A percentile compares a stretch with the other conserved stretches of the same genome.
phyloP scores from a whole-genome alignment of 176 grass and related monocot genomes.

The Aegilops speltoides region DNA sequence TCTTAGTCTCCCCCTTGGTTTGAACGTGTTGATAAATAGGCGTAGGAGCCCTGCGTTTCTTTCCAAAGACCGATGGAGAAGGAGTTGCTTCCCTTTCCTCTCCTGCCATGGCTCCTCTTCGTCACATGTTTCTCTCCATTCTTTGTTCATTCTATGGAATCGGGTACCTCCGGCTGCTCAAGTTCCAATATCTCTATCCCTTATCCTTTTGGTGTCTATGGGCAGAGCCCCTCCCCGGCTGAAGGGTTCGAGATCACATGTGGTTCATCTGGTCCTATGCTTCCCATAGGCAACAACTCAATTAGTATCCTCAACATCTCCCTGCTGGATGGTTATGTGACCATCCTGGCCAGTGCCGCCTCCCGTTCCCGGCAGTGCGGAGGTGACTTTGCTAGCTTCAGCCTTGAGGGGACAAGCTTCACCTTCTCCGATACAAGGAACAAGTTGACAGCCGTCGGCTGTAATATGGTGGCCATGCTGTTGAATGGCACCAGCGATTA shows the following conservation, averaged over 20 bases:
- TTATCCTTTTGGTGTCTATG: background rate
- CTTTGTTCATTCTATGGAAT: background rate
- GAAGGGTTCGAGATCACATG: background rate
- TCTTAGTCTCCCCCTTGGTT: background rate
- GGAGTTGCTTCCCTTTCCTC: background rate
- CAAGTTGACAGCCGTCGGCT: background rate
- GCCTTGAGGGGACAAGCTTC: slow-evolving; percentile 12
- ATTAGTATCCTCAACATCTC: background rate
- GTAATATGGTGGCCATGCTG: slow-evolving; percentile 11
- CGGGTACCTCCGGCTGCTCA: background rate
- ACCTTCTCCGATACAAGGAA: slow-evolving; percentile 12
- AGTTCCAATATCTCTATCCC: background rate
- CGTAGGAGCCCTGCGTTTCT: background rate
- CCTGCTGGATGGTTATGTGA: background rate
- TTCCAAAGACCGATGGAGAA: background rate
- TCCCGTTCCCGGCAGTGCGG: background rate
- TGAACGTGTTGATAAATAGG: background rate
- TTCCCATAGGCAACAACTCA: background rate
- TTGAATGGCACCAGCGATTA: background rate
- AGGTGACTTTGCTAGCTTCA: background rate
- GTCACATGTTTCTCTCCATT: background rate
- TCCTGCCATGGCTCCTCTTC: background rate
- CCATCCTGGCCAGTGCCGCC: background rate
- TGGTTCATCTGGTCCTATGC: background rate
- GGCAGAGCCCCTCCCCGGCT: background rate